Base-by-base conservation (phyloP, 2,329 filamentous ascomycete genomes). In the Arthrobotrys megalospora region DNA sequence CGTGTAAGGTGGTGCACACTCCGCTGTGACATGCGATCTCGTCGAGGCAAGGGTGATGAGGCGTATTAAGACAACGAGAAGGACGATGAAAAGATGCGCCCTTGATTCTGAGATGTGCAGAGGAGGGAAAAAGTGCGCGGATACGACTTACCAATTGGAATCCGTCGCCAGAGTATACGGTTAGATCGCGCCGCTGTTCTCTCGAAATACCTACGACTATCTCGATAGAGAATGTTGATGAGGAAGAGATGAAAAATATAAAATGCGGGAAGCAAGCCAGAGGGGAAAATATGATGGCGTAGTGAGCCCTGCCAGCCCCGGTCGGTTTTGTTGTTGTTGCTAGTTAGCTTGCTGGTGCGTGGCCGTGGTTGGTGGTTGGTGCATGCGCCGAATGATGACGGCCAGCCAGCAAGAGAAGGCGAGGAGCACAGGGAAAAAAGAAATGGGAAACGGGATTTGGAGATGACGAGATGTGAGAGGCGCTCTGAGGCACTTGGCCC, bases 211-310 rank as follows among this genome's bases (percentile, higher is more conserved):
- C 53, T 48, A 19, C 52, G 75, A 68, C 60, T 63, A 24, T 67
- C 36, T 52, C 24, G 34, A 66, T 72, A 38, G 47, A 52, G 64
- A 71, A 67, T 55, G 75, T 72, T 78, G 67, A 78, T 53, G 53
- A 67, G 48, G 47, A 70, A 50, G 63, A 72, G 73, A 62, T 70
- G 48, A 52, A 60, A 60, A 58, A 63, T 60, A 78, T 66, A 78
- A 78, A 71, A 78, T 78, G 75, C 75, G 75, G 75, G 75, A 72
- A 64, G 52, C 73, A 77, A 68, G 67, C 53, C 24, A 63, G 75
- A 78, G 38, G 73, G 58, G 55, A 72, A 76, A 76, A 53, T 78
- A 69, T 78, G 75, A 78, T 78, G 75, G 75, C 75, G 75, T 78
- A 78, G 75, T 78, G 67, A 72, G 64, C 52, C 43, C 62, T 47